These are phyloP conservation scores for Beauveria rudraprayagi DNA, from an alignment of 2,329 filamentous ascomycete species.

Conservation along the genomic window DNA sequence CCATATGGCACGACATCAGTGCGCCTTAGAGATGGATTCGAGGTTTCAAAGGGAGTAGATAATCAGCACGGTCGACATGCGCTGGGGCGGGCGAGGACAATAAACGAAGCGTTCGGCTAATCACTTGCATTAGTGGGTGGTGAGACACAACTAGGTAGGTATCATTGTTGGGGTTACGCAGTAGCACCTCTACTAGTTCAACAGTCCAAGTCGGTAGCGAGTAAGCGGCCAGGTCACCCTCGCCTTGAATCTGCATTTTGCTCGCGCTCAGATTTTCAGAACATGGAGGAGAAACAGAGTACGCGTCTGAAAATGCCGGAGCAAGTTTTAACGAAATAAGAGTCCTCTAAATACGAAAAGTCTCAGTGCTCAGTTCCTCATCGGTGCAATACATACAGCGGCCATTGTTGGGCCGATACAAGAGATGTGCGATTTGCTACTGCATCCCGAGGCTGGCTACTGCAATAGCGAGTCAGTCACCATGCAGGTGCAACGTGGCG, in stretches of 20 bases:
- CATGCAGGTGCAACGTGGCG: neutral
- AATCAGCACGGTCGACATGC: neutral
- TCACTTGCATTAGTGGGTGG: slow-evolving; percentile 1
- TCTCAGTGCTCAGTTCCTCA: neutral
- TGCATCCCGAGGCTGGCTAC: neutral
- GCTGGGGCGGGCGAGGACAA: neutral
- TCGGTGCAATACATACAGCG: neutral
- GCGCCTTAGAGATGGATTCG: neutral
- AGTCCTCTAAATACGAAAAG: neutral
- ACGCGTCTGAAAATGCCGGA: no score
- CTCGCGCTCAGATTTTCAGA: no score
- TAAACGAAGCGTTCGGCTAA: neutral
- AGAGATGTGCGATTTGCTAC: neutral
- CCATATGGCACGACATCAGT: neutral
- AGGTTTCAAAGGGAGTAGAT: neutral
- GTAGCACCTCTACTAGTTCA: neutral
- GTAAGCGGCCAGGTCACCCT: neutral
- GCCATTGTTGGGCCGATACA: neutral
- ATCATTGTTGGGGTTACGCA: neutral
- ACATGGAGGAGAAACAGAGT: no score
- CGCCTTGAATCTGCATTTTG: neutral
- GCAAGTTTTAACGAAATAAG: neutral
- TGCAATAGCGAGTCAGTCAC: slow-evolving; percentile 4
- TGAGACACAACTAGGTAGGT: neutral
- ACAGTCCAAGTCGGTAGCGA: neutral